A percentile compares a stretch with the other conserved stretches of the same genome.
These are phyloP conservation scores for Achaetomiella virescens DNA, from an alignment of 495 filamentous ascomycete genomes.

Conservation along the genomic window DNA sequence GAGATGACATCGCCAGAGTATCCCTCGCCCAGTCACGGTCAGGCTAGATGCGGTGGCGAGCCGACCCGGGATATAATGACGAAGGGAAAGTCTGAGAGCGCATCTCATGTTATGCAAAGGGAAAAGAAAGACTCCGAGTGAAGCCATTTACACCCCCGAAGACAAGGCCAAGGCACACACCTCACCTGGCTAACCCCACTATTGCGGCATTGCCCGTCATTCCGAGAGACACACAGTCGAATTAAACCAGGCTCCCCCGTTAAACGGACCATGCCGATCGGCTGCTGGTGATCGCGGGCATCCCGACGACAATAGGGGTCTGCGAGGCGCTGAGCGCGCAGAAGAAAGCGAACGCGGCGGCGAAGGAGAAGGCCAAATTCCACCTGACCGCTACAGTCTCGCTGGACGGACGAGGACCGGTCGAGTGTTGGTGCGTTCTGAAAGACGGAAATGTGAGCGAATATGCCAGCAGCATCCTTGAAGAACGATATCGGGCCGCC, in stretches of 20 bases:
- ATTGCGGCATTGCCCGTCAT: not conserved
- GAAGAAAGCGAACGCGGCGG: slow-evolving; percentile 43
- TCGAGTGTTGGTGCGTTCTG: slow-evolving; percentile 37
- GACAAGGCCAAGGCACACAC: too few relatives aligned
- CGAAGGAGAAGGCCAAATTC: slow-evolving; percentile 49
- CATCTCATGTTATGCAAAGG: not conserved
- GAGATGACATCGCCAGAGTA: slow-evolving; percentile 11
- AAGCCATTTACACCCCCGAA: not conserved
- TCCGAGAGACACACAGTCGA: not conserved
- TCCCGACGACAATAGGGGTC: slow-evolving; percentile 47
- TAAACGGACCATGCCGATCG: slow-evolving; percentile 32
- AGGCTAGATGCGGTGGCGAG: not conserved
- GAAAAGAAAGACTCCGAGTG: not conserved
- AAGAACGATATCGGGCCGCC: not conserved
- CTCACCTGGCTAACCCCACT: not conserved
- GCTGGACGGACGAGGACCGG: slow-evolving; percentile 32
- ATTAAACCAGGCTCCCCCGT: not conserved
- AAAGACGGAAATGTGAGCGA: slow-evolving; percentile 42
- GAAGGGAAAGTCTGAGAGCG: not conserved
- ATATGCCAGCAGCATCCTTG: not conserved
- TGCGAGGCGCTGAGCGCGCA: slow-evolving; percentile 46
- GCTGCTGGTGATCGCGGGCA: slow-evolving; percentile 41
- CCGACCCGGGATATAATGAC: not conserved
- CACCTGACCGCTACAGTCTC: slow-evolving; percentile 41
- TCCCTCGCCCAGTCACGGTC: not conserved